Percentiles rank a stretch among this genome's conserved stretches.
These are phyloP conservation scores for Rutstroemia sydowiana DNA, from an alignment of 2,329 filamentous ascomycete genomes.

Conservation along the genomic window DNA sequence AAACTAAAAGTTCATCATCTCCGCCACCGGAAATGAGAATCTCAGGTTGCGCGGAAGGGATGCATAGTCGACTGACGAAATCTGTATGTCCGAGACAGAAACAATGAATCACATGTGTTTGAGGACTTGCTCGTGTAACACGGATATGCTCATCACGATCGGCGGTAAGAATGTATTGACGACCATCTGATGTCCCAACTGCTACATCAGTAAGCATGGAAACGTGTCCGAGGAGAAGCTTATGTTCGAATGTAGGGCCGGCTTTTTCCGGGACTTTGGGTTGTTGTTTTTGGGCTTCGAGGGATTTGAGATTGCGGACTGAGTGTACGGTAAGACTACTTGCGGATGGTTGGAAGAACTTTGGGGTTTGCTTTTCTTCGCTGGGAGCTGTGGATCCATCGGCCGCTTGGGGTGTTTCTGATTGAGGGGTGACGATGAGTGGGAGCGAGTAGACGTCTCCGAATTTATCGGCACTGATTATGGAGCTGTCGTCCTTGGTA, in stretches of 20 bases:
- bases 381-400: constrained; percentile 8
- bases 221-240: constrained; percentile 82
- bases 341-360: constrained; percentile 42
- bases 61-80: constrained; percentile 71
- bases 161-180: constrained; percentile 56
- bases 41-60: constrained; percentile 49
- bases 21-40: constrained; percentile 80
- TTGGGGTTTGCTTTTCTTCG: constrained; percentile 18
- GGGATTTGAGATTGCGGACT: constrained; percentile 52
- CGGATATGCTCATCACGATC: constrained; percentile 82
- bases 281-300: constrained; percentile 50
- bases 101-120: constrained; percentile 79
- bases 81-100: constrained; percentile 85
- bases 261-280: constrained; percentile 27
- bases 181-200: constrained; percentile 45
- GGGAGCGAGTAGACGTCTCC: constrained; percentile 91
- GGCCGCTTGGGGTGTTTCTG: constrained; percentile 9
- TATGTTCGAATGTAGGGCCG: constrained; percentile 58
- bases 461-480: constrained; percentile 89
- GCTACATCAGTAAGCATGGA: constrained; percentile 81
- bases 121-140: constrained; percentile 71
- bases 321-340: constrained; percentile 58
- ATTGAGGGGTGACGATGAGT: constrained; percentile 40
- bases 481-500: constrained; percentile 60
- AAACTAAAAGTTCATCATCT: constrained; percentile 69